Evolutionary conservation across 2,329 filamentous ascomycete species (phyloP), one percentile per base, ranked within the genome.

Genomic region (Ceratocystis papillata): DNA sequence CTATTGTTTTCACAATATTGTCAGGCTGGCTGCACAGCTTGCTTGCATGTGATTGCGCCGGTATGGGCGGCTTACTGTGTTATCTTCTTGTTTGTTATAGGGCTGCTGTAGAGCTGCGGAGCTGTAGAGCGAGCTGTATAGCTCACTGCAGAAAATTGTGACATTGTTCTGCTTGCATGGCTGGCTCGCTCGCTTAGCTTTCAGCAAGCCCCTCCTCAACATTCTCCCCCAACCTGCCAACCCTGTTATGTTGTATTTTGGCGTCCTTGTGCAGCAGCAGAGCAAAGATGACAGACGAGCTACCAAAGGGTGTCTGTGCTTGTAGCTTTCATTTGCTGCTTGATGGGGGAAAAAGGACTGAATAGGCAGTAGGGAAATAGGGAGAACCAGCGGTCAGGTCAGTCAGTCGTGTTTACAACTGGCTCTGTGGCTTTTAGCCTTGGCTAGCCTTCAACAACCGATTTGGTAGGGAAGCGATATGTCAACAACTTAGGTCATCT

Each of bases 151-250:
- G n/a, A 50, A 20, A 50, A 50, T 20, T 37, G 46, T 50, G n/a
- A 7, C 46, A 25, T 50, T 50, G n/a, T 50, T 12, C n/a, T 50
- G 15, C 46, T 50, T 50, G 46, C 46, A 50, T 50, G 46, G 45
- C 45, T 48, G 45, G 46, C 17, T 50, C 17, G 46, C 46, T 50
- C 45, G 45, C 45, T 48, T 50, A 50, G 22, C 46, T 20, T 20
- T 22, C n/a, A 22, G n/a, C 46, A 8, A n/a, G n/a, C 46, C 46
- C 17, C 46, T 20, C 46, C 22, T 25, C 50, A 55, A 57, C 22
- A 55, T 55, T 57, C 17, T 17, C 53, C 53, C 53, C 53, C 53
- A 30, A 30, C 53, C 22, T 57, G 53, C 30, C 22, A 57, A 57
- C 53, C 22, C 22, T 57, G 53, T 15, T 57, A 17, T 20, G 46